These are phyloP conservation scores for Phytopythium oedochilum DNA, from an alignment of 352 stramenopile species.

Conservation along the genomic window DNA sequence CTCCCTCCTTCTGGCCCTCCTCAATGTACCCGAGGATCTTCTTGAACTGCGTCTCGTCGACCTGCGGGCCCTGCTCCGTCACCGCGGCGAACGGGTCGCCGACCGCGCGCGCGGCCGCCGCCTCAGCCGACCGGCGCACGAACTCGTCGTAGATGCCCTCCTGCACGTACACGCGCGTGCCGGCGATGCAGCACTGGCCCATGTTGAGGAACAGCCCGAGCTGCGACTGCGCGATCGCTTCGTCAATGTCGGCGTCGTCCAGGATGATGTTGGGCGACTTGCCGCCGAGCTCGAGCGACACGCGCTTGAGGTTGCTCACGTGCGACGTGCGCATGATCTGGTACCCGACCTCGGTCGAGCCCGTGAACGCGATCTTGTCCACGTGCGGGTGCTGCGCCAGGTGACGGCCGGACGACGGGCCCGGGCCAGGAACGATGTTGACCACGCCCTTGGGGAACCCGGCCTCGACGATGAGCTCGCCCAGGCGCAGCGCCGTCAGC, in stretches of 20 bases:
- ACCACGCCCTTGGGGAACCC: constrained; percentile 76
- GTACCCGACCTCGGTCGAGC: constrained; percentile 46
- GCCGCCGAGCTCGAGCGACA: constrained; percentile 70
- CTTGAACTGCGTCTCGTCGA: constrained; percentile 64
- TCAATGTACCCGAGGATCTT: constrained; percentile 83
- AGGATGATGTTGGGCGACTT: constrained; percentile 76
- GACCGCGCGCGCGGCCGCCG: constrained; percentile 41
- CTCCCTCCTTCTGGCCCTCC: constrained; percentile 74
- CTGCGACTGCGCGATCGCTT: constrained; percentile 37
- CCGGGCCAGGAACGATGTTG: constrained; percentile 69
- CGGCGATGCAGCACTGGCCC: constrained; percentile 86
- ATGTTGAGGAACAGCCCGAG: constrained; percentile 79
- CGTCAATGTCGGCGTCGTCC: constrained; percentile 57
- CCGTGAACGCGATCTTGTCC: constrained; percentile 80
- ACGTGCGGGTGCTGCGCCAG: constrained; percentile 37
- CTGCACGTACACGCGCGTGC: constrained; percentile 81
- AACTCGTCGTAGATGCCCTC: constrained; percentile 84
- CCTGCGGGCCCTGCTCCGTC: constrained; percentile 49
- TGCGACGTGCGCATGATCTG: constrained; percentile 45
- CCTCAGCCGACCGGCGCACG: constrained; percentile 41
- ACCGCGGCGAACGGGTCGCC: constrained; percentile 38
- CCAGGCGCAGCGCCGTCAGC: constrained; percentile 87
- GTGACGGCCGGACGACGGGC: constrained; percentile 27
- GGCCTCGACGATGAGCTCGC: constrained; percentile 72
- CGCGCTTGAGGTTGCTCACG: constrained; percentile 60